A percentile compares a stretch with the other conserved stretches of the same genome.
Evolutionary conservation across 208 protist genomes (phyloP).

Genomic region (Trypanosoma mega): DNA sequence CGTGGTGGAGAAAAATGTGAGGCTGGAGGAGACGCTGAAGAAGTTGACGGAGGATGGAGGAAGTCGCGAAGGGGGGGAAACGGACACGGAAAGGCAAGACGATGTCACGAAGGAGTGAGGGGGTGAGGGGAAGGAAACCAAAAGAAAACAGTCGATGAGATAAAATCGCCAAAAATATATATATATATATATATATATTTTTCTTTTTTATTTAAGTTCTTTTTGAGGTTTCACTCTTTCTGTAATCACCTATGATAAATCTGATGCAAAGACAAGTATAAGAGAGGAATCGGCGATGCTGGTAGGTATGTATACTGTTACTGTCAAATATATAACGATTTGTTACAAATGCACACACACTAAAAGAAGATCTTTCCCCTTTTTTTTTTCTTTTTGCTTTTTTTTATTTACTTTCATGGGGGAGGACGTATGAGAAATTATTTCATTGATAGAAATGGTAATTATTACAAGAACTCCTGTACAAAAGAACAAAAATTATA

Average conservation of each 20-base stretch:
- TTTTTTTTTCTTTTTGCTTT: conserved; percentile 13
- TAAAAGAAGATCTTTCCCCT: too few species aligned
- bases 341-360: too few species aligned
- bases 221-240: conserved; percentile 12
- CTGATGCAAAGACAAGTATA: too few species aligned
- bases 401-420: too few species aligned
- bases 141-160: not conserved
- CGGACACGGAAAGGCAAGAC: conserved; percentile 9
- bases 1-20: too few species aligned
- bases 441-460: not conserved
- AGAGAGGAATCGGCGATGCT: too few species aligned
- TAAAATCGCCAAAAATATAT: not conserved
- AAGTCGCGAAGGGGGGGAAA: not conserved
- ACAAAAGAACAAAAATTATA: not conserved
- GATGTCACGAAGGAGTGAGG: conserved; percentile 8
- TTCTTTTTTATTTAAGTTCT: not conserved
- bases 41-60: conserved; percentile 8
- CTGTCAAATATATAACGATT: too few species aligned
- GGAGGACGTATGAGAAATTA: too few species aligned
- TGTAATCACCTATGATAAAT: too few species aligned
- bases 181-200: not conserved
- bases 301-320: too few species aligned
- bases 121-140: not conserved
- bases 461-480: not conserved
- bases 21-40: conserved; percentile 3